Percentiles rank a stretch among this genome's conserved stretches.
phyloP scores from a whole-genome alignment of 2,329 filamentous ascomycete genomes.

The Parastagonospora avenae region DNA sequence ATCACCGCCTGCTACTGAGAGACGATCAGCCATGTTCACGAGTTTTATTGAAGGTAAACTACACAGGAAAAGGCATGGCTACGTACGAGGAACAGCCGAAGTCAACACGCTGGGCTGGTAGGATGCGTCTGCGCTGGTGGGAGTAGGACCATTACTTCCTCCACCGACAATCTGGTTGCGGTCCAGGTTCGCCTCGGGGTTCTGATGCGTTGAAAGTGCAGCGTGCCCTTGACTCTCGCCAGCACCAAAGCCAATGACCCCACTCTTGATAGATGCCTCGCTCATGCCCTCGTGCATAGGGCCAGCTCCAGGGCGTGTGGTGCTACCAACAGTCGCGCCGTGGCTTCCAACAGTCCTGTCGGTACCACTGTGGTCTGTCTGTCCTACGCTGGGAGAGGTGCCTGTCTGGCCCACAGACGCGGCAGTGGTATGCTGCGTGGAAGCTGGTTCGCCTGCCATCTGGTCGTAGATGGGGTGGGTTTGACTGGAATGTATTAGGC shows the following conservation, averaged over 20 bases:
- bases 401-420: constrained; percentile 13
- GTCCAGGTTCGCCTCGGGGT: constrained; percentile 13
- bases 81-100: constrained; percentile 25
- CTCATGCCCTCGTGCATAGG: constrained; percentile 26
- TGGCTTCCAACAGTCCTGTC: constrained; percentile 1
- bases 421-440: constrained; percentile 11
- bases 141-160: constrained; percentile 17
- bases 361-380: constrained; percentile 1
- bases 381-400: constrained; percentile 6
- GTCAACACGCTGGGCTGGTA: constrained; percentile 6
- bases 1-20: constrained; percentile 8
- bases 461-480: constrained; percentile 37
- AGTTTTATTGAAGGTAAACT: not conserved
- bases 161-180: constrained; percentile 22
- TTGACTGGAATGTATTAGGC: constrained; percentile 12
- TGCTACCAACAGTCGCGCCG: constrained; percentile 5
- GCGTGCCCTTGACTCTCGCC: constrained; percentile 28
- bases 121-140: constrained; percentile 3
- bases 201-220: constrained; percentile 23
- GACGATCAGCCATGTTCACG: constrained; percentile 6
- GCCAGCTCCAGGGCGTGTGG: constrained; percentile 18
- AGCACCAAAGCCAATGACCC: constrained; percentile 43
- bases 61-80: constrained; percentile 9
- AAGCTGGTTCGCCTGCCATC: constrained; percentile 17
- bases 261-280: constrained; percentile 48